Base-by-base conservation (phyloP, 306 rosid species). In the Astragalus membranaceus region DNA sequence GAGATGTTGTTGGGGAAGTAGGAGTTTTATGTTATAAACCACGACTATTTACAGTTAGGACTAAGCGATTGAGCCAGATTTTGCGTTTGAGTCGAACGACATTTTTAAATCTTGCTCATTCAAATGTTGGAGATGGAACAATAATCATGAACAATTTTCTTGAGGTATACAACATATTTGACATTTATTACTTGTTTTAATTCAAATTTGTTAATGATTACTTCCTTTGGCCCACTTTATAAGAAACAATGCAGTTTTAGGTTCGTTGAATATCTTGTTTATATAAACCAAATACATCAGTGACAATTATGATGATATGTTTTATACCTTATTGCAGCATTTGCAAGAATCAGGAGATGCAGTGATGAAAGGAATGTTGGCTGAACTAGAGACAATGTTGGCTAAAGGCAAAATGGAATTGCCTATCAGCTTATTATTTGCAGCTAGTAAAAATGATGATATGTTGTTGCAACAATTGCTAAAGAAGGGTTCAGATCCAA, bases 11-110 rank as follows among this genome's bases (percentile, higher is more conserved):
- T 23, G 98, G 98, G 3, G 98, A 86, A 75, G 79, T 78, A 54
- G 96, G 96, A 14, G 87, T 89, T 23, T 47, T 92, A 3, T 88
- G 96, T 78, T 89, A 88, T 58, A 81, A 78, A 70, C 98, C 96
- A 30, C 98, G 89, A 17, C 13, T 78, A 12, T 87, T 77, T 53
- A 89, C 95, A 0, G 88, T 86, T 43, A 85, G 96, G 10, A 92
- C 95, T 2, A 89, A 81, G 70, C 72, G 87, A 29, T 47, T 92
- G 51, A 69, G 89, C 37, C 96, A 88, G 68, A 82, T 86, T 53
- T 79, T 92, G 33, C 87, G 95, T 15, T 48, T 92, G 78, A 88
- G 79, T 75, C 84, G 95, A 8, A 74, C 95, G 5, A n/a, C 83
- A 5, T 86, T 89, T 77, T 26, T 85, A 7, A 87, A 70, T 43